These are phyloP conservation scores for Trichoderma afroharzianum DNA, from an alignment of 2,329 filamentous ascomycete genomes.

Conservation along the genomic window DNA sequence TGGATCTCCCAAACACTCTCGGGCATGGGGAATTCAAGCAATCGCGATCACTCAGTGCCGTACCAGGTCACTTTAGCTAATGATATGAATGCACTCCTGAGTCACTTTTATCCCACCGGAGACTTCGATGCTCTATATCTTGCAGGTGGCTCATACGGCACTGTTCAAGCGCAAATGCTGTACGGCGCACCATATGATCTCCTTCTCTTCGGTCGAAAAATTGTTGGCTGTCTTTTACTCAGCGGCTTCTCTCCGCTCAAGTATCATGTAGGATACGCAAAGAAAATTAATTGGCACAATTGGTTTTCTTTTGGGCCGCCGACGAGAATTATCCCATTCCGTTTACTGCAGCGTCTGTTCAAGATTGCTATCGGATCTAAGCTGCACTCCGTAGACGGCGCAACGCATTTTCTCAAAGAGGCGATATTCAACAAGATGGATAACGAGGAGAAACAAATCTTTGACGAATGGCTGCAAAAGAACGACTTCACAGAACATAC, in stretches of 20 bases:
- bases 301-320: slow-evolving; percentile 22
- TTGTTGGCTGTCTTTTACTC: neutral
- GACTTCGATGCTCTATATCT: slow-evolving; percentile 21
- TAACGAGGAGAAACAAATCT: slow-evolving; percentile 13
- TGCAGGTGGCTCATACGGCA: slow-evolving; percentile 24
- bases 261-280: slow-evolving; percentile 20
- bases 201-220: slow-evolving; percentile 15
- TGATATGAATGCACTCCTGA: neutral
- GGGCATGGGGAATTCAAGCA: neutral
- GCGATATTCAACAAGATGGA: slow-evolving; percentile 21
- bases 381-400: slow-evolving; percentile 7
- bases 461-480: slow-evolving; percentile 5
- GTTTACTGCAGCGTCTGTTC: slow-evolving; percentile 19
- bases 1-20: neutral
- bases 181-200: slow-evolving; percentile 23
- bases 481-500: slow-evolving; percentile 14
- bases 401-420: slow-evolving; percentile 17
- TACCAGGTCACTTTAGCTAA: neutral
- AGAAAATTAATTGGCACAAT: slow-evolving; percentile 21
- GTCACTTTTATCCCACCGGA: neutral
- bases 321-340: slow-evolving; percentile 10
- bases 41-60: neutral
- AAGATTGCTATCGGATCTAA: slow-evolving; percentile 10
- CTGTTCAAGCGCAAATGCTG: slow-evolving; percentile 24
- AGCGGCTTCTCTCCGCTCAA: slow-evolving; percentile 23